Evolutionary conservation across 106 monocot species (phyloP), one percentile per base, ranked within the genome.

Genomic region (Phalaenopsis aphrodite): DNA sequence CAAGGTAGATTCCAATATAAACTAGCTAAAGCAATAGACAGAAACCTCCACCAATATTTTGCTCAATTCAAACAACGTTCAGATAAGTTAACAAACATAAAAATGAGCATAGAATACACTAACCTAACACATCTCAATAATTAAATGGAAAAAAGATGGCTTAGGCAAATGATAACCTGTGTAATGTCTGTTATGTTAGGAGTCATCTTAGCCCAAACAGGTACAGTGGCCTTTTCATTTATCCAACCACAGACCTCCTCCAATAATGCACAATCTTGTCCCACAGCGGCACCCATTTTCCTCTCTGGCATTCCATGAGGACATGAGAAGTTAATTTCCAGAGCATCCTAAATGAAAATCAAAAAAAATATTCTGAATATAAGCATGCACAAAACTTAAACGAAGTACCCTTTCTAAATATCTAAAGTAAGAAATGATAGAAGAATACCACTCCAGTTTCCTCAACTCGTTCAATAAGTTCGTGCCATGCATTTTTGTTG

Each of bases 141-240:
- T 56, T 17, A 14, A 14, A 42, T 41, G 48, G 23, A n/a, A 48
- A 48, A 57, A 57, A 57, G 21, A 38, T 2, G 14, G 38, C 1
- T 39, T 38, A 69, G 38, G 69, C 2, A 69, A 69, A 69, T 30
- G 46, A 74, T 37, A 58, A 97, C 96, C 94, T 92, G 83, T 56
- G 94, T 88, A 82, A 98, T 94, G 81, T 98, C 97, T 67, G 97
- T 98, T 49, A 98, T 85, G 64, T 98, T 98, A 24, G 94, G 94
- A 73, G 97, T 98, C 97, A 98, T 98, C 84, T 98, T 98, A 52
- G 97, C 97, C 97, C 97, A 98, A 57, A 98, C 97, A 80, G 97
- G 97, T 45, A 89, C 84, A 42, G 97, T 98, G n/a, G 97, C 97
- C 65, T 94, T 98, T 82, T 94, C 92, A 83, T 98, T 98, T 67